Base-by-base conservation (phyloP, 768 basidiomycete species). In the Pleurotus platypus region DNA sequence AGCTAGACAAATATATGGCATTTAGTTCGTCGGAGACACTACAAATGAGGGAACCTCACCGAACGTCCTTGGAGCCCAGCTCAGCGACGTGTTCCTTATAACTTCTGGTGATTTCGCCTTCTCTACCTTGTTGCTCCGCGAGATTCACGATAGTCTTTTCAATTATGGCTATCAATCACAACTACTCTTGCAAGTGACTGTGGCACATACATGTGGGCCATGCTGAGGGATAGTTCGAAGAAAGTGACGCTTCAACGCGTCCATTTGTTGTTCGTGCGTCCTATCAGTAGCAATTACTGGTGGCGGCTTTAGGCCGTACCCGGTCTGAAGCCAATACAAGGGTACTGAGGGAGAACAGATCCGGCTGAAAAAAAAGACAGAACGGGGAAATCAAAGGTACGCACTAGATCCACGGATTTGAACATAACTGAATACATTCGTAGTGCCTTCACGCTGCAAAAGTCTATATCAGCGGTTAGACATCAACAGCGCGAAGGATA, bases 321-420 rank as follows among this genome's bases (percentile, higher is more conserved):
- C 90, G 2, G 83, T 82, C 66, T 98, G 95, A 3, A 86, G 90
- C 95, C 95, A 98, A 67, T 86, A 95, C 24, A 98, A 76, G 1
- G 95, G 95, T 57, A 98, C 92, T 94, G 64, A 46, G 20, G n/a
- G 45, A 26, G 35, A 48, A 66, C 53, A 61, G 60, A 50, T 48
- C 45, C 55, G 22, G 54, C 54, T 39, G 58, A 20, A 20, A 16
- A 42, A 39, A 53, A 49, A 24, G 8, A 55, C 15, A 42, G 20
- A 27, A 35, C 1, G 37, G 42, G 47, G n/a, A 18, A 37, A 43
- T 27, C 55, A 57, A 18, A 15, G 5, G 16, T 9, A 75, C 85
- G 58, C 58, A 92, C 93, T 92, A 26, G 95, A 98, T 16, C 95
- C 97, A 63, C 97, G 80, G 54, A 92, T 81, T 70, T 98, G 94